phyloP scores from a whole-genome alignment of 2,329 filamentous ascomycete genomes.

The Ascochyta koolunga region DNA sequence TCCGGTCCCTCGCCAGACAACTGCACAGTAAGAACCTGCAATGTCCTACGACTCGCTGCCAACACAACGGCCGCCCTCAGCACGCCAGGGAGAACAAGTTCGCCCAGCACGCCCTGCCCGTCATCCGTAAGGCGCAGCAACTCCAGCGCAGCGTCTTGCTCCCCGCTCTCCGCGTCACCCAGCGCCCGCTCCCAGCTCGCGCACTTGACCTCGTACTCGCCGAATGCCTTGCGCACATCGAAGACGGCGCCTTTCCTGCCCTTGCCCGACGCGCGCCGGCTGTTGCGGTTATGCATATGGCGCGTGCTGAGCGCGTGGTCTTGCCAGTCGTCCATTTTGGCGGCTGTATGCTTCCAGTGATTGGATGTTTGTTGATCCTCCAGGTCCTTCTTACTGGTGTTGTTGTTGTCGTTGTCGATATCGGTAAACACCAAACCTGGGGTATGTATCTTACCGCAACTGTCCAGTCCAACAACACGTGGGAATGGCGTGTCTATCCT shows the following conservation, averaged over 20 bases:
- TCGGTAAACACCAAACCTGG: too few relatives aligned
- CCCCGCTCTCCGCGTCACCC: background rate
- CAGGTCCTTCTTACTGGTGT: too few relatives aligned
- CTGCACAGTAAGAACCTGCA: slow-evolving; percentile 12
- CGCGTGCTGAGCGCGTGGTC: slow-evolving; percentile 29
- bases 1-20: slow-evolving; percentile 1
- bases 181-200: slow-evolving; percentile 23
- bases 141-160: slow-evolving; percentile 22
- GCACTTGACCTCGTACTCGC: slow-evolving; percentile 31
- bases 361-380: too few relatives aligned
- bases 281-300: slow-evolving; percentile 33
- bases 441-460: too few relatives aligned
- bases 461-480: too few relatives aligned
- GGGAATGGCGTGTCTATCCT: too few relatives aligned
- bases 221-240: slow-evolving; percentile 33
- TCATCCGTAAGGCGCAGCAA: slow-evolving; percentile 28
- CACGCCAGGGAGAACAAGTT: slow-evolving; percentile 22
- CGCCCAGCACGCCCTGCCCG: slow-evolving; percentile 28
- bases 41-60: slow-evolving; percentile 25
- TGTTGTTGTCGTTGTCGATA: too few relatives aligned
- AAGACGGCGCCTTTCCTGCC: slow-evolving; percentile 22
- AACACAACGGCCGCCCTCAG: slow-evolving; percentile 23
- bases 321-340: slow-evolving; percentile 33
- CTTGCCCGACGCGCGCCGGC: slow-evolving; percentile 14
- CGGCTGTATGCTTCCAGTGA: too few relatives aligned